Evolutionary conservation across 176 grass and related monocot genomes (phyloP), one percentile per base, ranked within the genome.

Genomic region (Zea luxurians): DNA sequence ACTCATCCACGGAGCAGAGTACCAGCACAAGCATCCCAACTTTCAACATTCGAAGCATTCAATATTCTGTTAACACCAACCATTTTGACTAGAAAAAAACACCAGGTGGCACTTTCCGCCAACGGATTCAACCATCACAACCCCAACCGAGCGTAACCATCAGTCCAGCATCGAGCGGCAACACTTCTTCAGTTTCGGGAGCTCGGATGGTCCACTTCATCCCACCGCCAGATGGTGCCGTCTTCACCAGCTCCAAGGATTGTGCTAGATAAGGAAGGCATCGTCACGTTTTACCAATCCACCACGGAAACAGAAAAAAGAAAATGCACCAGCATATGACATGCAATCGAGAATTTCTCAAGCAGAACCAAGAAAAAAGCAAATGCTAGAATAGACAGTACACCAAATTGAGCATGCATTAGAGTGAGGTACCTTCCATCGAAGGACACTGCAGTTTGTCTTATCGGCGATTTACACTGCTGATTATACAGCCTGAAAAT

Each of bases 211-310:
- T 83, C 75, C 37, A 98, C 84, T 61, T 85, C 79, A 16, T 94
- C 95, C 91, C 91, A 98, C 36, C 96, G 89, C 87, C 86, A 94
- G 40, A 94, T 92, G 3, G 71, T 83, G 64, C 96, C 96, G 78
- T 92, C 91, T 78, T 98, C 89, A 3, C 85, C 89, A 92, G 86
- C 80, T 52, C 62, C 91, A 53, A 98, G 85, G 66, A 98, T 94
- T 45, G 87, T 94, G 76, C 96, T 98, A 83, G 12, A 90, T 13
- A 76, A 88, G 64, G 6, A 16, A 69, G 78, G 20, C 16, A 7
- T 16, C 58, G 40, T 17, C 57, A 80, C 13, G 52, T 74, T 61
- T 70, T 55, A 16, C 6, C 40, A 6, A 42, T 66, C 42, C 9
- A 16, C 66, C 3, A 59, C 12, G 1, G 41, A 73, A 58, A 4